Conservation (phyloP, 805 yeast species). For the Candida easanensis region DNA sequence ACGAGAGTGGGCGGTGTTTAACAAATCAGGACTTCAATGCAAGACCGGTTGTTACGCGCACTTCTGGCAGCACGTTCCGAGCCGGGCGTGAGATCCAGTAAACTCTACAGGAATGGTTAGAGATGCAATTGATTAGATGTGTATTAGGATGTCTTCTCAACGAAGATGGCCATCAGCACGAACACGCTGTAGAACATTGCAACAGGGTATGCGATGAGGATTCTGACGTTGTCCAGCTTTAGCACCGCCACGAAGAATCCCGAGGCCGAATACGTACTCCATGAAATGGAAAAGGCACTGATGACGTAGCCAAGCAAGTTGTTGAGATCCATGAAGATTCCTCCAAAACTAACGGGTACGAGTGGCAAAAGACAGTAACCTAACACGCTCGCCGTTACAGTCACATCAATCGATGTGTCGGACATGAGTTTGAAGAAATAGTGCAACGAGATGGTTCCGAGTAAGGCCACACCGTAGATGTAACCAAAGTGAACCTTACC, state of each 20-base stretch:
- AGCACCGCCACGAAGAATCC: slow-evolving; percentile 88
- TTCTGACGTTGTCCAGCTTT: slow-evolving; percentile 80
- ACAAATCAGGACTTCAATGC: too few relatives aligned
- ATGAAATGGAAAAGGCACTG: slow-evolving; percentile 64
- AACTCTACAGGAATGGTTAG: too few relatives aligned
- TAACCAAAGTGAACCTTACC: slow-evolving; percentile 97
- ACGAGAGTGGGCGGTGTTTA: too few relatives aligned
- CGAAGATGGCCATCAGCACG: slow-evolving; percentile 94
- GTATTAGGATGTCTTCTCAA: slow-evolving; percentile 25
- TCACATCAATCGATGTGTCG: slow-evolving; percentile 45
- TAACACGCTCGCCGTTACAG: slow-evolving; percentile 82
- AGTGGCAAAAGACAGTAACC: slow-evolving; percentile 94
- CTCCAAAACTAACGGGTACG: slow-evolving; percentile 71
- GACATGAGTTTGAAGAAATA: slow-evolving; percentile 87
- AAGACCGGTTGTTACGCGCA: too few relatives aligned
- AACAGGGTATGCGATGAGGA: slow-evolving; percentile 89
- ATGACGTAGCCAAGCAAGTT: slow-evolving; percentile 69
- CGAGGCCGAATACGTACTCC: slow-evolving; percentile 94
- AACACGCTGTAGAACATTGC: slow-evolving; percentile 89
- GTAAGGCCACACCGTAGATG: slow-evolving; percentile 91
- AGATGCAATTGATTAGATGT: too few relatives aligned
- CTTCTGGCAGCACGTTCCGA: too few relatives aligned
- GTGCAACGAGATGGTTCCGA: slow-evolving; percentile 86
- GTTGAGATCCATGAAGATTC: slow-evolving; percentile 60
- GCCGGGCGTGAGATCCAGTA: too few relatives aligned